Evolutionary conservation across 2,329 filamentous ascomycete genomes (phyloP), one percentile per base, ranked within the genome.

Genomic region (Podosphaera aphanis): DNA sequence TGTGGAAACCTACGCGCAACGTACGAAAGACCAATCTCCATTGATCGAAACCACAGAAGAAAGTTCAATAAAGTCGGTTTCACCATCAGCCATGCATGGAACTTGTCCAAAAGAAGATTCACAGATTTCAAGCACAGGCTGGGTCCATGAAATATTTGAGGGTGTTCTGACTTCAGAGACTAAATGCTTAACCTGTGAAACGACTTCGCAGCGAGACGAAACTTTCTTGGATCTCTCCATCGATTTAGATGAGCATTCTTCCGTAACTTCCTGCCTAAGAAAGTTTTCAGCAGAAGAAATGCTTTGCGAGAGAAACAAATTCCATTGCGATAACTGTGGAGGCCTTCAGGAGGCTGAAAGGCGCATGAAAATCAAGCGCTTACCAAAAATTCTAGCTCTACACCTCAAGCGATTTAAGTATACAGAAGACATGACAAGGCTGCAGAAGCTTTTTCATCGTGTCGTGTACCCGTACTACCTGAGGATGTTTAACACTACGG

Each of bases 261-360:
- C 90, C 0, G 90, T 98, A 2, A 95, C 90, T 2, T 88, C 90
- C 21, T 98, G 90, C 60, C 64, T 98, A 51, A 74, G 83, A 48
- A 93, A 94, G 56, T 98, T 98, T 57, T 98, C 90, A 0, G 85
- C 90, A 40, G 90, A 95, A 57, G 90, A 98, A 62, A 94, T 95
- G 84, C 71, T 98, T 48, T 95, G 90, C 59, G 90, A 98, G 64
- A 74, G 86, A 49, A 95, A 98, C 66, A 98, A 98, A 60, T 98
- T 98, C 53, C 88, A 98, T 59, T 98, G 90, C 63, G 90, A 98
- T 60, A 86, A 86, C 55, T 98, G 90, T 55, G 90, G 90, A 45
- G 90, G 90, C 2, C 66, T 98, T 46, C 90, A 98, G 62, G 90
- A 98, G 63, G 90, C 90, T 0, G 90, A 98, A 62, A 98, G 95